These are phyloP conservation scores for Cryptosporidium viatorum DNA, from an alignment of 169 alveolate genomes.

Conservation along the genomic window DNA sequence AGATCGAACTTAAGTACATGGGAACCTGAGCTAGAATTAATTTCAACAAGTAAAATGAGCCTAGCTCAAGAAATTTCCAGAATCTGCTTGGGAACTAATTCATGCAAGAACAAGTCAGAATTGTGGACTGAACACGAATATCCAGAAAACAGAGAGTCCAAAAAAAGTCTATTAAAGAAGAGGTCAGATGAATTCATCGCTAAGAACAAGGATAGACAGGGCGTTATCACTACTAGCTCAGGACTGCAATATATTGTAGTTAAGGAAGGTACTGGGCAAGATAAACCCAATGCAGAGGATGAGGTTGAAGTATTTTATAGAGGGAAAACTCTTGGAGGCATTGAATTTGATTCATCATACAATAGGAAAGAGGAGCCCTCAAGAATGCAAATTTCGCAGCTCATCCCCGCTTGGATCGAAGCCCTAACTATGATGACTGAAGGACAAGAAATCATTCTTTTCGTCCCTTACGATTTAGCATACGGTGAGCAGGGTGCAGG, in stretches of 20 bases:
- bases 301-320: constrained; percentile 64
- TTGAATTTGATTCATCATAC: constrained; percentile 52
- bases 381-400: constrained; percentile 40
- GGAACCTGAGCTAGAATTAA: constrained; percentile 27
- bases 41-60: constrained; percentile 9
- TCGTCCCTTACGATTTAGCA: constrained; percentile 39
- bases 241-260: constrained; percentile 58
- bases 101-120: constrained; percentile 31
- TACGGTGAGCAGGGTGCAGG: constrained; percentile 72
- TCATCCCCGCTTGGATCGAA: constrained; percentile 65
- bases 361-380: constrained; percentile 47
- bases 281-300: constrained; percentile 32
- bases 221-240: constrained; percentile 25
- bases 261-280: constrained; percentile 25
- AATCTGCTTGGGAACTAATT: constrained; percentile 7
- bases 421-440: constrained; percentile 67
- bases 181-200: constrained; percentile 50
- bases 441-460: constrained; percentile 43
- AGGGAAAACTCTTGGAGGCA: constrained; percentile 69
- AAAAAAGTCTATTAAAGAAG: constrained; percentile 10
- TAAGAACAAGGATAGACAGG: constrained; percentile 26
- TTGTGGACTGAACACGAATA: constrained; percentile 36
- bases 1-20: constrained; percentile 33
- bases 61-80: constrained; percentile 7
- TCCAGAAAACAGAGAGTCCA: constrained; percentile 70